Evolutionary conservation across 441 rosid genomes (phyloP).

Genomic region (Arabidopsis hybrid): DNA sequence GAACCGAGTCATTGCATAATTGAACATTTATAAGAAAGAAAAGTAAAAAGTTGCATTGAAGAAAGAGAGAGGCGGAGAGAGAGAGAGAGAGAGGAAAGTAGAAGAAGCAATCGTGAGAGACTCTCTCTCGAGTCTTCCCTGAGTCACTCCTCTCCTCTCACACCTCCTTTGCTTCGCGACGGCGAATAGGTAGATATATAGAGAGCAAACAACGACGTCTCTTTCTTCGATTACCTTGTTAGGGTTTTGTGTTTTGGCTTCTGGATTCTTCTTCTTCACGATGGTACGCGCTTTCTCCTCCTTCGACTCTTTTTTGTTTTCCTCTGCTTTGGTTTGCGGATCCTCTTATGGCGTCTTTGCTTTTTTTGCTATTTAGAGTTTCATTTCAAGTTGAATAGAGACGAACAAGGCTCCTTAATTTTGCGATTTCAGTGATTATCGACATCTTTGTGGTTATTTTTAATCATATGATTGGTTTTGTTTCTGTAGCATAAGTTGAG

Average conservation of each 20-base stretch:
- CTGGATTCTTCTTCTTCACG: constrained; percentile 22
- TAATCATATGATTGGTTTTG: constrained; percentile 15
- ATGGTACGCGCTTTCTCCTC: constrained; percentile 41
- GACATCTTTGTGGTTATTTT: background rate
- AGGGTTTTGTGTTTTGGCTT: constrained; percentile 30
- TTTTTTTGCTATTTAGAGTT: background rate
- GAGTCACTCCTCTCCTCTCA: constrained; percentile 36
- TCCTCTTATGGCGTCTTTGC: constrained; percentile 23
- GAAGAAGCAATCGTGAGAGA: constrained; percentile 40
- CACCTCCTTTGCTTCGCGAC: background rate
- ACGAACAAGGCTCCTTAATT: constrained; percentile 7
- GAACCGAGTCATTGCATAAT: background rate
- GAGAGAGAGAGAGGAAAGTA: constrained; percentile 28
- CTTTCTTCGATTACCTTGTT: constrained; percentile 30
- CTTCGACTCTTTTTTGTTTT: background rate
- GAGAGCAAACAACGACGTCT: background rate
- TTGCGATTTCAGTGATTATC: constrained; percentile 15
- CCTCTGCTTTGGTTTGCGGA: constrained; percentile 3
- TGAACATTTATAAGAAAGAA: background rate
- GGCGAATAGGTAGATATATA: background rate
- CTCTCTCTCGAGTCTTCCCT: constrained; percentile 33
- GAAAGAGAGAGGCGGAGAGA: constrained; percentile 23
- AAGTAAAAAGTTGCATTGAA: background rate
- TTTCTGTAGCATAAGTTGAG: constrained; percentile 73
- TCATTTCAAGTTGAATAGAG: constrained; percentile 8